phyloP scores from a whole-genome alignment of 257 asterid species.

The Phtheirospermum japonicum region DNA sequence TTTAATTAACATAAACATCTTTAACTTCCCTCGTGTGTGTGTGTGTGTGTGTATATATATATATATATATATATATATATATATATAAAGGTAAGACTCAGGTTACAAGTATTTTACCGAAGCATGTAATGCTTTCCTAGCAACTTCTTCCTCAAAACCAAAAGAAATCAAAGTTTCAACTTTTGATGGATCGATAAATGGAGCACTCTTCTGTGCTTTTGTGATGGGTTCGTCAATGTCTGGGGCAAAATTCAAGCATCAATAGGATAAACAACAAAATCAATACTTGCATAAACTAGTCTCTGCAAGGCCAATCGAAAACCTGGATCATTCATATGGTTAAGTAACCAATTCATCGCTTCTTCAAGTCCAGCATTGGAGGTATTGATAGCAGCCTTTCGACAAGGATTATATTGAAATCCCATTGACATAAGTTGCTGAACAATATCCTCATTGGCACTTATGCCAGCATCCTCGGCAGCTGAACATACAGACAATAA shows the following conservation, averaged over 20 bases:
- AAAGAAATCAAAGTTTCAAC: slow-evolving; percentile 72
- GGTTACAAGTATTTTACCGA: slow-evolving; percentile 47
- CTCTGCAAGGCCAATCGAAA: slow-evolving; percentile 27
- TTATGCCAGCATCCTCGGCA: slow-evolving; percentile 40
- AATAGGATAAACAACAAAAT: slow-evolving; percentile 21
- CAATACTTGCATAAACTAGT: slow-evolving; percentile 8
- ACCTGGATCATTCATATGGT: slow-evolving; percentile 91
- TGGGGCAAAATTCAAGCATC: slow-evolving; percentile 29
- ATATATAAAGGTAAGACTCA: background rate
- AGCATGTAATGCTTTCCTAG: slow-evolving; percentile 76
- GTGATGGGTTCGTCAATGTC: slow-evolving; percentile 75
- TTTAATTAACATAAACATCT: background rate
- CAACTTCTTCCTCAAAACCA: slow-evolving; percentile 86
- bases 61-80: too few relatives aligned
- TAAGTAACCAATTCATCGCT: slow-evolving; percentile 88
- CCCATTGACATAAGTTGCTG: slow-evolving; percentile 86
- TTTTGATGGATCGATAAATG: slow-evolving; percentile 63
- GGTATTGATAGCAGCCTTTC: slow-evolving; percentile 88
- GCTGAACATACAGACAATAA: slow-evolving; percentile 36
- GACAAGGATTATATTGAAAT: slow-evolving; percentile 74
- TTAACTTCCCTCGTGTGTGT: too few relatives aligned
- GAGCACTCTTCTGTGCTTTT: slow-evolving; percentile 38
- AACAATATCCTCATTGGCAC: slow-evolving; percentile 69
- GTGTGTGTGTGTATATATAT: too few relatives aligned
- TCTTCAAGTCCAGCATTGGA: slow-evolving; percentile 75